Evolutionary conservation across 148 eudicot species (phyloP), one percentile per base, ranked within the genome.

Genomic region (Cornus florida): DNA sequence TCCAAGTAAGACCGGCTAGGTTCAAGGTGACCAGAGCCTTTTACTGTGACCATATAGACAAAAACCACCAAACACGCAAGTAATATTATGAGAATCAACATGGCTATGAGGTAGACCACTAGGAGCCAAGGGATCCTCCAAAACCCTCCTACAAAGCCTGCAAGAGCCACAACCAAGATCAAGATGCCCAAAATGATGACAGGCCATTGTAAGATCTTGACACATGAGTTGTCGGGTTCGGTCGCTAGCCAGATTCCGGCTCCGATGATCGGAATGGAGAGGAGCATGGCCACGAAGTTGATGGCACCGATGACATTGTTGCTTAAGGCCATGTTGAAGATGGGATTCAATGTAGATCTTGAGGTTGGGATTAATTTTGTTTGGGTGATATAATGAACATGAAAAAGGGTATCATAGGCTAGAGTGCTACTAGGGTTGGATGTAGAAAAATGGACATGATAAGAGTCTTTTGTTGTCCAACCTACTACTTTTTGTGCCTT

Each of bases 1-100:
- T 95, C 98, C 87, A 89, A 82, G 78, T 88, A 95, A 33, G 88
- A 87, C 68, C 98, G 87, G 80, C 87, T 91, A 4, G 98, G 94
- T 53, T 80, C 96, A 17, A 79, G 77, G 86, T 93, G 98, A 16
- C 93, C 98, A 0, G 90, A 84, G 6, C 98, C 96, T 71, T 85
- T 81, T 69, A 79, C n/a, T 0, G 98, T 91, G 19, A 90, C 97
- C 92, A 91, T 84, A 38, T 90, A 90, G 22, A 95, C 81, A 70
- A 92, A 93, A 20, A 87, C 87, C 71, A 91, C 94, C 82, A 94
- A 82, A 48, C 82, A 76, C 0, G 89, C 83, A 4, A 95, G 86
- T 59, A 95, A 77, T 23, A 92, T 70, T 11, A 94, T 88, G 39
- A 94, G 84, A 10, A 93, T 68, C 14, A 93, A 85, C 98, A 93